Evolutionary conservation across 1,284 basidiomycete genomes (phyloP).

Genomic region (Ganoderma sinense): DNA sequence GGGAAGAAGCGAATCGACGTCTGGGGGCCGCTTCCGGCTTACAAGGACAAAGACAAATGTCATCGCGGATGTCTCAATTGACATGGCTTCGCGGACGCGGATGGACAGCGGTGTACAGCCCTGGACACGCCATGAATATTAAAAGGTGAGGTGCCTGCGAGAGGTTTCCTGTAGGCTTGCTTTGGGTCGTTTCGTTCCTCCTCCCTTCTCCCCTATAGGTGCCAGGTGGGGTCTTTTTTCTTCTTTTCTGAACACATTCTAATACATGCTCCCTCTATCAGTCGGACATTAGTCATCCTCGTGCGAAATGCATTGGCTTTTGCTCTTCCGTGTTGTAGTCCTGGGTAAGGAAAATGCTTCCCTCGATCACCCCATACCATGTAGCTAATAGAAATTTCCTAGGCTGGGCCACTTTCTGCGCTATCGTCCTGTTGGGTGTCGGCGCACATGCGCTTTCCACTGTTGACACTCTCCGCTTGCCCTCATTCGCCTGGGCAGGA

Average conservation of each 20-base stretch:
- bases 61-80: neutral
- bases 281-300: neutral
- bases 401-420: constrained; percentile 18
- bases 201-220: neutral
- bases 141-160: neutral
- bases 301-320: constrained; percentile 20
- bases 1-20: constrained; percentile 7
- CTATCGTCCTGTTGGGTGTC: constrained; percentile 24
- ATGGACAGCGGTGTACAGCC: neutral
- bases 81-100: neutral
- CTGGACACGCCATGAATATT: neutral
- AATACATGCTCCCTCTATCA: neutral
- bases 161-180: neutral
- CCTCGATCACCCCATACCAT: neutral
- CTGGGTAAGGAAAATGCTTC: constrained; percentile 11
- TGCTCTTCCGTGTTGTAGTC: constrained; percentile 19
- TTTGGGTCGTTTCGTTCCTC: neutral
- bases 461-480: constrained; percentile 5
- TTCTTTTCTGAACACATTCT: neutral
- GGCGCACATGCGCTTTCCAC: constrained; percentile 23
- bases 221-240: neutral
- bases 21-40: constrained; percentile 11
- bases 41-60: constrained; percentile 24
- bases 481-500: constrained; percentile 31
- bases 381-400: neutral